Evolutionary conservation across 805 yeast genomes (phyloP), one percentile per base, ranked within the genome.

Genomic region (Aciculoconidium aculeatum): DNA sequence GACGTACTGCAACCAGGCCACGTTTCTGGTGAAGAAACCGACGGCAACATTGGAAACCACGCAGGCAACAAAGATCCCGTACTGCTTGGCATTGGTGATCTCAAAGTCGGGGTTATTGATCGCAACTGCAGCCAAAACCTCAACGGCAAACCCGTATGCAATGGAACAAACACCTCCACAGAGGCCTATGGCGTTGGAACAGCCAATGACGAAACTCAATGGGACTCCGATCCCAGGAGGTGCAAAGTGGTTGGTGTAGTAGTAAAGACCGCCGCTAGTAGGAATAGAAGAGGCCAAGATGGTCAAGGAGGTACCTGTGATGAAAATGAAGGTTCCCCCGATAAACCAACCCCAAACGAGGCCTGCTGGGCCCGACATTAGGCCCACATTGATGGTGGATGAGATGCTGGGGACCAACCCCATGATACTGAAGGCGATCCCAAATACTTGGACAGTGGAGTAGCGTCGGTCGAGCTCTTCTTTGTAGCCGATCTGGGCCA

Each of bases 291-390:
- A 69, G 1, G 80, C 83, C 37, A 78, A 52, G 43, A 78, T 80
- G 5, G 82, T 65, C 76, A 81, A 71, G 11, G 80, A 63, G 6
- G 70, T 38, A 11, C 85, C 86, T n/a, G 76, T 67, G 7, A 63
- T 46, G 31, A 77, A 45, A 32, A 80, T 75, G 41, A 77, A 73
- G 7, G 61, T 35, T 4, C 76, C 67, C 18, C 83, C 67, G 10
- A 75, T 44, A 26, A 76, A 52, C 88, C 90, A 81, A 27, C 84
- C 81, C 88, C 88, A 80, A 3, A 78, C 62, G 33, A 77, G 63
- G 4, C 79, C 75, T 7, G 68, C 75, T 0, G 83, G 76, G 4
- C 87, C 87, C 0, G 80, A 75, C 17, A 70, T 53, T 9, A 80
- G 57, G 11, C 80, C 79, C 27, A 64, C 61, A 7, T 60, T 60